A percentile compares a stretch with the other conserved stretches of the same genome.
phyloP scores from a whole-genome alignment of 1,284 basidiomycete genomes.

The Rhodofomes roseus region DNA sequence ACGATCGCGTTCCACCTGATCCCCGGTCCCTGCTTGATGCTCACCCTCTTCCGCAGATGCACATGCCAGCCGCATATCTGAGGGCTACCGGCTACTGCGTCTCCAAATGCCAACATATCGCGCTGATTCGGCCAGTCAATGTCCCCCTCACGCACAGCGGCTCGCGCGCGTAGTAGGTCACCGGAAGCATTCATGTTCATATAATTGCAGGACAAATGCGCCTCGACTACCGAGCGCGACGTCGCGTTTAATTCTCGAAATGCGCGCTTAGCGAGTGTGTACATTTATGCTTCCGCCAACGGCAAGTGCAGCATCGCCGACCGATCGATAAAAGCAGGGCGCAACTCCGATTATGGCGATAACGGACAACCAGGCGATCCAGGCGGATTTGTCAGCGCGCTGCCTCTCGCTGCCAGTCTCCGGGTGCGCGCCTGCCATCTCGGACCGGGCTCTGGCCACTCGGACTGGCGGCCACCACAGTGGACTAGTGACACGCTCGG shows the following conservation, averaged over 20 bases:
- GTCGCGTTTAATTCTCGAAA: neutral
- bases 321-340: neutral
- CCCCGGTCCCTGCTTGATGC: neutral
- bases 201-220: neutral
- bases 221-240: neutral
- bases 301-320: neutral
- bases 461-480: neutral
- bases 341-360: neutral
- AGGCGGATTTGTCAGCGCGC: neutral
- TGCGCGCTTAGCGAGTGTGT: neutral
- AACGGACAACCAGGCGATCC: neutral
- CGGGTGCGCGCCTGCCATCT: neutral
- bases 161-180: neutral
- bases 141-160: neutral
- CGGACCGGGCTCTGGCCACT: neutral
- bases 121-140: neutral
- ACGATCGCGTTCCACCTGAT: neutral
- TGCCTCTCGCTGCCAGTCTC: no score
- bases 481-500: no score
- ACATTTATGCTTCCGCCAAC: neutral
- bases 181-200: no score
- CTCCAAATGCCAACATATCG: neutral
- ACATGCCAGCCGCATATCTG: neutral
- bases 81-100: neutral
- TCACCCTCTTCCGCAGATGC: neutral